Evolutionary conservation across 1,139 yeast genomes (phyloP).

Genomic region (Kodamaea ohmeri): DNA sequence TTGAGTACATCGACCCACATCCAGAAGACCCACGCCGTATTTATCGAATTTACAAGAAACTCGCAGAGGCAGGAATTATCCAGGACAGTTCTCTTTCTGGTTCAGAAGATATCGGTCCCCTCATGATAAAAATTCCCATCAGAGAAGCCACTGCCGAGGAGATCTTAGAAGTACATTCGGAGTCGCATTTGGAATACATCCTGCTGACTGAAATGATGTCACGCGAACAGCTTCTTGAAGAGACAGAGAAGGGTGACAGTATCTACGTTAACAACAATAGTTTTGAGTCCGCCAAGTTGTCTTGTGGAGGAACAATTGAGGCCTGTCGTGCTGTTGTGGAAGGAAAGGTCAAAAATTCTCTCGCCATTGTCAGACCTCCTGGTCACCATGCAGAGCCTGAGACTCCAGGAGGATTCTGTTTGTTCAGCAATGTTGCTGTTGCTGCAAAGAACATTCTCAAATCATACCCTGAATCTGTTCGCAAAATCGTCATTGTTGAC

Average conservation of each 20-base stretch:
- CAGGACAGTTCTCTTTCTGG: conserved; percentile 81
- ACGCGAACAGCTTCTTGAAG: conserved; percentile 72
- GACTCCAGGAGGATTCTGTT: conserved; percentile 93
- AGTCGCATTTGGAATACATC: conserved; percentile 73
- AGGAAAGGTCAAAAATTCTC: conserved; percentile 83
- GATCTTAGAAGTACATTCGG: conserved; percentile 80
- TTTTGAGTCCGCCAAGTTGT: conserved; percentile 77
- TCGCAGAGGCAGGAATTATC: conserved; percentile 92
- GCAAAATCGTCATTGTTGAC: conserved; percentile 80
- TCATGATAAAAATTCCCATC: conserved; percentile 85
- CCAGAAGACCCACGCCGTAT: conserved; percentile 98
- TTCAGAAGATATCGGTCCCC: conserved; percentile 76
- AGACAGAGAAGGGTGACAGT: conserved; percentile 91
- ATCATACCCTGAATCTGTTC: conserved; percentile 82
- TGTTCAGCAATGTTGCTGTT: conserved; percentile 95
- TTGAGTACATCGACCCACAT: conserved; percentile 95
- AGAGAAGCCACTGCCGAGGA: conserved; percentile 88
- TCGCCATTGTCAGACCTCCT: conserved; percentile 97
- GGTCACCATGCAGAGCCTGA: conserved; percentile 99
- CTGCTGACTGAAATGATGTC: conserved; percentile 77
- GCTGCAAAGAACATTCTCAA: conserved; percentile 86
- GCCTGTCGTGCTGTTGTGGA: conserved; percentile 95
- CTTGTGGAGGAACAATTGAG: conserved; percentile 97
- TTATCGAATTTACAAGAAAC: conserved; percentile 84
- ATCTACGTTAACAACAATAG: conserved; percentile 94